Conservation (phyloP, 805 yeast species). For the Lipomyces oligophaga region DNA sequence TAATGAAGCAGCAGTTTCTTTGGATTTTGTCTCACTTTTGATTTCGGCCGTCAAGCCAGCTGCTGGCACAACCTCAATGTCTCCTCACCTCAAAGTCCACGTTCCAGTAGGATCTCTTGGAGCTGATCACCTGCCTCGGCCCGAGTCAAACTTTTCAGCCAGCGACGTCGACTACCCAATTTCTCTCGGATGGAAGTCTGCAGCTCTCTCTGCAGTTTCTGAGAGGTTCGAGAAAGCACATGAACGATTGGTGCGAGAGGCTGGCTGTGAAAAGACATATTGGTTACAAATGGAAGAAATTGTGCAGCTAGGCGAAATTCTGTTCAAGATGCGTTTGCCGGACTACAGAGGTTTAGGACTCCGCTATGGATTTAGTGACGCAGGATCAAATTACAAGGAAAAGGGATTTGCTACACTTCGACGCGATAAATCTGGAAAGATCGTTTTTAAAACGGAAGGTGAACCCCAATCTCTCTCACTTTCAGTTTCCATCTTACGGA, state of each 20-base stretch:
- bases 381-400: conserved; percentile 75
- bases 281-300: conserved; percentile 54
- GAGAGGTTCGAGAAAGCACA: conserved; percentile 51
- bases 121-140: conserved; percentile 33
- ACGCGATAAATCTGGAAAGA: conserved; percentile 47
- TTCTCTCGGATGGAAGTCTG: conserved; percentile 81
- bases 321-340: conserved; percentile 63
- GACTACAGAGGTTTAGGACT: conserved; percentile 62
- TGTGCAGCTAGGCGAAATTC: conserved; percentile 50
- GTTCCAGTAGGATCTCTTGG: conserved; percentile 71
- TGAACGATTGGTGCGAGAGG: conserved; percentile 50
- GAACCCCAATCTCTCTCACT: conserved; percentile 47
- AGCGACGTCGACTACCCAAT: conserved; percentile 39
- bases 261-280: conserved; percentile 58
- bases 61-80: conserved; percentile 81
- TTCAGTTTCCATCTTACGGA: conserved; percentile 52
- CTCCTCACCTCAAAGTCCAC: conserved; percentile 70
- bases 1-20: conserved; percentile 82
- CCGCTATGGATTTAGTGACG: conserved; percentile 86
- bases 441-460: conserved; percentile 41
- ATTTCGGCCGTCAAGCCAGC: conserved; percentile 79
- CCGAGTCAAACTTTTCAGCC: conserved; percentile 16
- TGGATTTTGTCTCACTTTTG: conserved; percentile 81
- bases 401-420: conserved; percentile 72
- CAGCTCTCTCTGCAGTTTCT: conserved; percentile 58